These are phyloP conservation scores for Verticillium nubilum DNA, from an alignment of 2,329 filamentous ascomycete genomes.

Conservation along the genomic window DNA sequence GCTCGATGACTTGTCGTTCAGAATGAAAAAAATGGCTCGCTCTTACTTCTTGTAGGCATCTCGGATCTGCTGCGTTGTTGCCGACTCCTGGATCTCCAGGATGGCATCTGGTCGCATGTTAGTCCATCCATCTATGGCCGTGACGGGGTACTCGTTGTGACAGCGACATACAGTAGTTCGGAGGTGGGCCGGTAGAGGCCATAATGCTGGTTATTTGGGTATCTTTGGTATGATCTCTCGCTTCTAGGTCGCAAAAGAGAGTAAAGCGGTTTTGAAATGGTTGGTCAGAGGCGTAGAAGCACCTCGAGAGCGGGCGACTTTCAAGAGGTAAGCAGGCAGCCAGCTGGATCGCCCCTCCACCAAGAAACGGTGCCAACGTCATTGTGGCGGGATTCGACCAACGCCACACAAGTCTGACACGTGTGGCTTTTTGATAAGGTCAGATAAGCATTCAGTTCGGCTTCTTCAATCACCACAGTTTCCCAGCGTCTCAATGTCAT, in stretches of 20 bases:
- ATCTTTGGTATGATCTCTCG: background rate
- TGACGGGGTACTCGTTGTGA: background rate
- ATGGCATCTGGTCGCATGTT: conserved; percentile 55
- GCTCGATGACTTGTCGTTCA: background rate
- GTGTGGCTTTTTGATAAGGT: background rate
- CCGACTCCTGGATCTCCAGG: conserved; percentile 67
- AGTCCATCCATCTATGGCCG: background rate
- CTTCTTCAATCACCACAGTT: no score
- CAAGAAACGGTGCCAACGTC: conserved; percentile 26
- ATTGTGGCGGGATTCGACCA: conserved; percentile 29
- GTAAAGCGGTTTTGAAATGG: background rate
- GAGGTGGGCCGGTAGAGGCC: conserved; percentile 31
- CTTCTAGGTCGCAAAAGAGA: background rate
- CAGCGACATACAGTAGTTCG: conserved; percentile 53
- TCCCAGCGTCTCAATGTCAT: no score
- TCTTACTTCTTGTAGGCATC: conserved; percentile 85
- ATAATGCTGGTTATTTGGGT: background rate
- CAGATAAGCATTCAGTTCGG: background rate
- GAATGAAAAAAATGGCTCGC: background rate
- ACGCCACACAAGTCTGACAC: conserved; percentile 1
- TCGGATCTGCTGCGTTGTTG: conserved; percentile 77
- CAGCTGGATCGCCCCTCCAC: conserved; percentile 3
- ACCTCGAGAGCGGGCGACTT: background rate
- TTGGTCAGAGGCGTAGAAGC: background rate
- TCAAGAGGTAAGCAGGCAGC: background rate